Evolutionary conservation across 192 early-diverging fungal species (phyloP).

Genomic region (Funneliformis mosseae): DNA sequence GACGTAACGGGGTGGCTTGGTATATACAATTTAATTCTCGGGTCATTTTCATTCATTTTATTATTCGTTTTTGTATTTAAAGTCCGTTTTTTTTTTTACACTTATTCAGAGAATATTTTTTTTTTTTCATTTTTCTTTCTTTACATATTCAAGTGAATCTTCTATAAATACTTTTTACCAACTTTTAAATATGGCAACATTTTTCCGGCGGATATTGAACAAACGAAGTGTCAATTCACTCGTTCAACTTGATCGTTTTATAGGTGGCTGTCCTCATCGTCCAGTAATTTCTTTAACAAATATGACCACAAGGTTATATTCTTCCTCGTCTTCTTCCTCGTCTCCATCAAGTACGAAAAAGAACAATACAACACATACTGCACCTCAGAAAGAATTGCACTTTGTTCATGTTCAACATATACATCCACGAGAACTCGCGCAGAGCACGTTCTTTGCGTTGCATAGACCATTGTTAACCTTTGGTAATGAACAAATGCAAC

Average conservation of each 20-base stretch:
- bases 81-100: too few relatives aligned
- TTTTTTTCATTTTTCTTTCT: too few relatives aligned
- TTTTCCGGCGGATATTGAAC: not conserved
- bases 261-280: not conserved
- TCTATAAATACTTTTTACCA: too few relatives aligned
- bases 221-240: not conserved
- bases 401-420: constrained; percentile 22
- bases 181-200: too few relatives aligned
- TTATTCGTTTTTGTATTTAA: too few relatives aligned
- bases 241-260: not conserved
- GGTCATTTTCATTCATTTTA: too few relatives aligned
- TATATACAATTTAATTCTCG: too few relatives aligned
- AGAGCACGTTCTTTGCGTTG: constrained; percentile 60
- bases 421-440: constrained; percentile 47
- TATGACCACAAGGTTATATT: not conserved
- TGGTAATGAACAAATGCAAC: constrained; percentile 9
- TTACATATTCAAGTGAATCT: too few relatives aligned
- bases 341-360: constrained; percentile 9
- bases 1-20: too few relatives aligned
- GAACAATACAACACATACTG: not conserved
- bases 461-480: constrained; percentile 54
- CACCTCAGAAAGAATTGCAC: constrained; percentile 3
- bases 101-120: too few relatives aligned
- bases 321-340: not conserved
- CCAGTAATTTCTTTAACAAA: not conserved